Conservation (phyloP, 192 early-diverging fungal genomes). For the Coemansia sp. region DNA sequence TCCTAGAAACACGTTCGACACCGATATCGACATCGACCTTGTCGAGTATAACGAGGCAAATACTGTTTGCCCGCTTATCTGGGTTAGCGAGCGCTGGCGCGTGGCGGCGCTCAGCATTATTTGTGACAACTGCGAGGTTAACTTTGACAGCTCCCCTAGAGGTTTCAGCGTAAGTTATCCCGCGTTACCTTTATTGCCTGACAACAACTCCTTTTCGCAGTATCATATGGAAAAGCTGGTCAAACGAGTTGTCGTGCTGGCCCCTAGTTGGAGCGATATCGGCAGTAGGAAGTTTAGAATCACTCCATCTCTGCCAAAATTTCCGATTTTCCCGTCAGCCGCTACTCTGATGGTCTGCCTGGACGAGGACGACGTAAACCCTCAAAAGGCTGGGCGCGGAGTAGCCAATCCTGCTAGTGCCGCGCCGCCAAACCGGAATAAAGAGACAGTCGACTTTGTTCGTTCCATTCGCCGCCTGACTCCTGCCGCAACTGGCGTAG, state of each 20-base stretch:
- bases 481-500: neutral
- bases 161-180: neutral
- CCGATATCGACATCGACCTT: too few relatives aligned
- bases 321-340: neutral
- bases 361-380: neutral
- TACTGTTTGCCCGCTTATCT: neutral
- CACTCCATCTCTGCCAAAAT: neutral
- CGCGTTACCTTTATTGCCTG: neutral
- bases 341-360: neutral
- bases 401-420: neutral
- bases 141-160: neutral
- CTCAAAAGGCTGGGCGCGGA: neutral
- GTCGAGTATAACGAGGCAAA: too few relatives aligned
- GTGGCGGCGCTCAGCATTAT: neutral
- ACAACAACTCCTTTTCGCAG: neutral
- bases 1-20: too few relatives aligned
- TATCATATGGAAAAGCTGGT: neutral
- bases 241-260: neutral
- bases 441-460: neutral
- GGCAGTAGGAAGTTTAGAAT: neutral
- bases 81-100: conserved; percentile 12
- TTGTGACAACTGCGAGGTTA: neutral
- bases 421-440: neutral
- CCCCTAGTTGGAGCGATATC: neutral
- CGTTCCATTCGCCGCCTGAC: neutral